Evolutionary conservation across 1,284 basidiomycete species (phyloP), one percentile per base, ranked within the genome.

Genomic region (Moesziomyces sp.): DNA sequence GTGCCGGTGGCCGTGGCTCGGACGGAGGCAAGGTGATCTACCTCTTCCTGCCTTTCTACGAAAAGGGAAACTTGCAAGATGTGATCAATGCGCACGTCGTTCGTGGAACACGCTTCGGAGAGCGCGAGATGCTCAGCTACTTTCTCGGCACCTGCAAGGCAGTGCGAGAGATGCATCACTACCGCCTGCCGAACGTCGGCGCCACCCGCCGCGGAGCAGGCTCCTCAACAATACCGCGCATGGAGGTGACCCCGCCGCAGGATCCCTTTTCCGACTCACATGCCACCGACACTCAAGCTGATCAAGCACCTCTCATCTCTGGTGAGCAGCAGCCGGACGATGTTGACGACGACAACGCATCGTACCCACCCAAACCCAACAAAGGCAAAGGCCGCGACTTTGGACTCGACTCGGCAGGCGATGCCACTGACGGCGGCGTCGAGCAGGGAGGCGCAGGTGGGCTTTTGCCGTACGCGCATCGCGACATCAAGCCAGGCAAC

Each of bases 401-500:
- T 28, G 57, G 57, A 18, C 24, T 23, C 2, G 53, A 46, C 33
- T n/a, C 24, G 16, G 18, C 46, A 26, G 48, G 50, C 26, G 49
- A 45, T 16, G 44, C 47, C 33, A 33, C 66, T 47, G 85, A 88
- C 66, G 86, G 85, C 3, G 89, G 89, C 58, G 77, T 91, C 10
- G 70, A 76, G 23, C 48, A 49, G 16, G 71, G 63, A 4, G 60
- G 49, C 14, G 69, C 58, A 3, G 78, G 78, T 1, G 74, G 81
- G 24, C 53, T 65, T 16, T 42, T 94, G 7, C 94, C 97, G 0
- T 99, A 97, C 84, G 95, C 96, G 0, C 97, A 99, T 86, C 88
- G 97, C 63, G 96, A 99, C 86, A 87, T 99, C 80, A 99, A 99
- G 86, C 97, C 96, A 43, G 94, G 79, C 50, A 99, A 99, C 84